Percentiles rank a stretch among this genome's conserved stretches.
These are phyloP conservation scores for Boletales sp. DNA, from an alignment of 768 basidiomycete species.

Conservation along the genomic window DNA sequence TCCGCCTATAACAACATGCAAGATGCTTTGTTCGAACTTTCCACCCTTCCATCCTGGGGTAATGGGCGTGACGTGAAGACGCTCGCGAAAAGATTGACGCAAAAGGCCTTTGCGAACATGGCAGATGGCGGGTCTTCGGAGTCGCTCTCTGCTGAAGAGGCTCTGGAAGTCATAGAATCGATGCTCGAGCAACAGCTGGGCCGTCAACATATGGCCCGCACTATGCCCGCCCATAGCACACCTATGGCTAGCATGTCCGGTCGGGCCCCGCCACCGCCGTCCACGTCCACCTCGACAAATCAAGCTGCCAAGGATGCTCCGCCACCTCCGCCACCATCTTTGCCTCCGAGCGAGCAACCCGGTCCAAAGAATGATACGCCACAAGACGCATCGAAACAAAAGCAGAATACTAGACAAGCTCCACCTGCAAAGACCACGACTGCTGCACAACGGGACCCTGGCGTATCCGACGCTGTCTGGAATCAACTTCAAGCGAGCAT, in stretches of 20 bases:
- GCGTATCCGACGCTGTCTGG: constrained; percentile 55
- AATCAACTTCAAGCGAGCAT: constrained; percentile 41
- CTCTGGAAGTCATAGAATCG: constrained; percentile 23
- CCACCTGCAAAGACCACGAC: constrained; percentile 1
- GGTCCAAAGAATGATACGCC: not conserved
- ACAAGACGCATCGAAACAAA: not conserved
- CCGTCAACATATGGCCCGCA: constrained; percentile 12
- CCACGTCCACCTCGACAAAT: constrained; percentile 15
- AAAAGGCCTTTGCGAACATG: constrained; percentile 35
- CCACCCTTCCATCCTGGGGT: constrained; percentile 55
- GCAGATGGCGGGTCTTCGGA: constrained; percentile 15
- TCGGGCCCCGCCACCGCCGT: constrained; percentile 18
- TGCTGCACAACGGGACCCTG: constrained; percentile 41
- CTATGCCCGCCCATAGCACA: not conserved
- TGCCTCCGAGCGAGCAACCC: constrained; percentile 6
- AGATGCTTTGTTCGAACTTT: constrained; percentile 38
- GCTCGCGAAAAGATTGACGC: constrained; percentile 47
- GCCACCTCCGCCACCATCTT: constrained; percentile 8
- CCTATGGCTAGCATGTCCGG: constrained; percentile 22
- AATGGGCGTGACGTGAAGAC: constrained; percentile 65
- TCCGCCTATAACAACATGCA: constrained; percentile 28
- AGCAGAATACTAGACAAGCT: not conserved
- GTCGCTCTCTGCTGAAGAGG: constrained; percentile 27
- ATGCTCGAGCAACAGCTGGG: constrained; percentile 19
- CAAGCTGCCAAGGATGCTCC: constrained; percentile 19